phyloP scores from a whole-genome alignment of 805 yeast genomes.

The Lipomyces orientalis region DNA sequence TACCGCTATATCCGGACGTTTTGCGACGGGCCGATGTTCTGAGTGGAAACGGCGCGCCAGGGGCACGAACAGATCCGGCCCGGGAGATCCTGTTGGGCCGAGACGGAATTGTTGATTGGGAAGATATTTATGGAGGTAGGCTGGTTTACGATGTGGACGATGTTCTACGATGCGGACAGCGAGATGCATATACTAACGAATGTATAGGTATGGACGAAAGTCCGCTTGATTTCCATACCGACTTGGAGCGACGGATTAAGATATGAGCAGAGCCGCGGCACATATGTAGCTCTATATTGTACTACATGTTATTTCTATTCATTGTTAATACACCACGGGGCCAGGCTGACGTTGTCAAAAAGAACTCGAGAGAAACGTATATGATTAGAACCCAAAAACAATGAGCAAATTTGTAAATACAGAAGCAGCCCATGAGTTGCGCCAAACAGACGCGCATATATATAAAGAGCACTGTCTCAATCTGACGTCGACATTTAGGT shows the following conservation, averaged over 20 bases:
- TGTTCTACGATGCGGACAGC: not conserved
- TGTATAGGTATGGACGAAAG: slow-evolving; percentile 25
- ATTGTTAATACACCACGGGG: not conserved
- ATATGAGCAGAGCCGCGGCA: slow-evolving; percentile 3
- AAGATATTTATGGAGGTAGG: slow-evolving; percentile 64
- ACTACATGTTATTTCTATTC: not conserved
- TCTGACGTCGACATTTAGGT: not conserved
- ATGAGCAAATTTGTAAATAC: slow-evolving; percentile 3
- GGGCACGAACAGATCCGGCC: slow-evolving; percentile 66
- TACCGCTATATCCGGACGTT: slow-evolving; percentile 34
- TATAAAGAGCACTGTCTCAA: not conserved
- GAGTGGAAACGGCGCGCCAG: slow-evolving; percentile 43
- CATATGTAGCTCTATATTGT: not conserved
- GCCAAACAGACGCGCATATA: not conserved
- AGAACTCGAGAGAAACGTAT: not conserved
- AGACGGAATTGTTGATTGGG: slow-evolving; percentile 88
- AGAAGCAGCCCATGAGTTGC: not conserved
- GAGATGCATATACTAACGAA: not conserved
- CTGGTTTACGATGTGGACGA: not conserved
- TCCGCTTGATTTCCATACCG: slow-evolving; percentile 32
- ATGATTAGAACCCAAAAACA: not conserved
- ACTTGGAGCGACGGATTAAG: slow-evolving; percentile 29
- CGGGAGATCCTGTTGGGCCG: slow-evolving; percentile 78
- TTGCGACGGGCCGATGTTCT: slow-evolving; percentile 45
- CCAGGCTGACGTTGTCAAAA: not conserved